Evolutionary conservation across 345 rosid genomes (phyloP).

Genomic region (Lepidium sativum): DNA sequence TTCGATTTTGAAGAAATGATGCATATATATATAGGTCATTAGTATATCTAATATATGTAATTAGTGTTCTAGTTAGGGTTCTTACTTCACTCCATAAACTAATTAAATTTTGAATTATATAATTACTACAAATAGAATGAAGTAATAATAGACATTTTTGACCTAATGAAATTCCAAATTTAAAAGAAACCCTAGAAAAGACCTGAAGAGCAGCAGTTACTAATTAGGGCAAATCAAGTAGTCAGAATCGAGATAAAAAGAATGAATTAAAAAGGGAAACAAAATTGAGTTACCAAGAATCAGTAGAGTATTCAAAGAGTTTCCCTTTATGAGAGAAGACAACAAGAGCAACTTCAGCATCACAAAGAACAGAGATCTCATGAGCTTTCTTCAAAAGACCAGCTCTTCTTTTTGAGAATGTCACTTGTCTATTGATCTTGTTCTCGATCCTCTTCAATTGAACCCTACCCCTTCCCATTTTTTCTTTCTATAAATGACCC

Average conservation of each 20-base stretch:
- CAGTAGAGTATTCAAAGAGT: slow-evolving; percentile 65
- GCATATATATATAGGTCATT: background rate
- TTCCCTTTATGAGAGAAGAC: slow-evolving; percentile 78
- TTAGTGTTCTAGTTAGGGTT: slow-evolving; percentile 8
- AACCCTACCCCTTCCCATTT: slow-evolving; percentile 86
- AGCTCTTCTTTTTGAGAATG: slow-evolving; percentile 66
- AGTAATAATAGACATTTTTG: background rate
- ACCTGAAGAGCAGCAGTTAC: slow-evolving; percentile 5
- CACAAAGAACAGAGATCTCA: slow-evolving; percentile 74
- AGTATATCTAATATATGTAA: background rate
- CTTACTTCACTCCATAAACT: background rate
- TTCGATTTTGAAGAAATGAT: background rate
- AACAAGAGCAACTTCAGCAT: slow-evolving; percentile 69
- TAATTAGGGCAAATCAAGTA: slow-evolving; percentile 26
- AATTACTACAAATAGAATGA: background rate
- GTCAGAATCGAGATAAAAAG: background rate
- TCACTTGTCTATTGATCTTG: slow-evolving; percentile 74
- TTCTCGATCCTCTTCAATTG: slow-evolving; percentile 79
- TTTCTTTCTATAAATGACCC: slow-evolving; percentile 28
- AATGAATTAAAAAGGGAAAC: background rate
- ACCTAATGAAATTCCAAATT: background rate
- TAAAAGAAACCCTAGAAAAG: background rate
- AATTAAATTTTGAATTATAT: background rate
- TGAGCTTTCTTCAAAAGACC: slow-evolving; percentile 80
- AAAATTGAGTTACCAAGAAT: slow-evolving; percentile 37